Evolutionary conservation across 352 stramenopile species (phyloP).

Genomic region (Lagenidium giganteum): DNA sequence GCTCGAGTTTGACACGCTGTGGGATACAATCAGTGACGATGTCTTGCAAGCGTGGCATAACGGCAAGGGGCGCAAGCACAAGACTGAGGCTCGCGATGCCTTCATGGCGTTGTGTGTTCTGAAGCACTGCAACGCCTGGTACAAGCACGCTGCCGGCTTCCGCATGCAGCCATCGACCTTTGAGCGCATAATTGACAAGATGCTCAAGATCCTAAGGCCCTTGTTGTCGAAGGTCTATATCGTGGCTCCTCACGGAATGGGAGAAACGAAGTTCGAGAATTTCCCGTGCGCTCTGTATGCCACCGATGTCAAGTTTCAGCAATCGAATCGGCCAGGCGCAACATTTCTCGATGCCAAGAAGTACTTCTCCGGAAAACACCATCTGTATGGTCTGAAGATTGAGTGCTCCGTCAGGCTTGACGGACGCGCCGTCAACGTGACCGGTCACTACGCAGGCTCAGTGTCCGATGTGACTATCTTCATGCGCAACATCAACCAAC

Average conservation of each 20-base stretch:
- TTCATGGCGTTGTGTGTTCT: slow-evolving; percentile 4
- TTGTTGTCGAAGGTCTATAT: neutral
- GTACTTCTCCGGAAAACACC: too few species aligned
- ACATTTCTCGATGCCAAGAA: too few species aligned
- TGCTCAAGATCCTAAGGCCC: neutral
- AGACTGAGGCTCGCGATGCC: neutral
- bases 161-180: neutral
- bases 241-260: too few species aligned
- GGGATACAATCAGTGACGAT: slow-evolving; percentile 1
- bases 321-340: slow-evolving; percentile 15
- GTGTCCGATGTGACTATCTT: slow-evolving; percentile 2
- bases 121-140: slow-evolving; percentile 3
- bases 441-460: neutral
- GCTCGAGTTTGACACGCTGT: slow-evolving; percentile 5
- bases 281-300: slow-evolving; percentile 12
- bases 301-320: slow-evolving; percentile 14
- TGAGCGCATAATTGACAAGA: neutral
- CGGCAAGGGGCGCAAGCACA: too few species aligned
- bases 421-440: slow-evolving; percentile 10
- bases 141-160: neutral
- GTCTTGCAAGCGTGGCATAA: slow-evolving; percentile 4
- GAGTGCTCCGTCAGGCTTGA: slow-evolving; percentile 13
- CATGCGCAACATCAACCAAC: slow-evolving; percentile 2
- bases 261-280: slow-evolving; percentile 8
- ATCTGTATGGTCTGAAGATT: slow-evolving; percentile 15